Conservation (phyloP, 75 land plant genomes). For the Selaginella moellendorffii region DNA sequence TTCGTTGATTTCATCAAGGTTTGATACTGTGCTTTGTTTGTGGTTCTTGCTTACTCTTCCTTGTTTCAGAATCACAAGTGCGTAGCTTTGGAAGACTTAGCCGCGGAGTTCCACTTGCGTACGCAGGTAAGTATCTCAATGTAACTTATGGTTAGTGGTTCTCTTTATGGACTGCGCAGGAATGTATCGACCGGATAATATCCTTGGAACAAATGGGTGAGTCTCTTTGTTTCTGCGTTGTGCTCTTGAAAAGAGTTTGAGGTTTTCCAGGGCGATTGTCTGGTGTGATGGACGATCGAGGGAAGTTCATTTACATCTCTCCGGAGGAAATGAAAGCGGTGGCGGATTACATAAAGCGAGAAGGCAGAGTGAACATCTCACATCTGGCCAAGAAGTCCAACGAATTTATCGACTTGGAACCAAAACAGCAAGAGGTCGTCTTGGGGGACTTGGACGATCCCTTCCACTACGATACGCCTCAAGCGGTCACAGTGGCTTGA, state of each 20-base stretch:
- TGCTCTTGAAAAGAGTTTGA: neutral
- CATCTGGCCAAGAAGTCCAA: constrained; percentile 93
- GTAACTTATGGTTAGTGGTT: neutral
- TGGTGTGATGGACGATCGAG: constrained; percentile 98
- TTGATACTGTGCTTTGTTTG: neutral
- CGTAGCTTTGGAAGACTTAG: constrained; percentile 83
- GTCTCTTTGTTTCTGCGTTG: neutral
- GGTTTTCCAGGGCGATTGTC: constrained; percentile 54
- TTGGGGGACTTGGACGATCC: too few species aligned
- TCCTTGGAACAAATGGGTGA: constrained; percentile 78
- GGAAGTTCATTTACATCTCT: constrained; percentile 93
- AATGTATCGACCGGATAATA: constrained; percentile 73
- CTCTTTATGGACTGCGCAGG: constrained; percentile 29
- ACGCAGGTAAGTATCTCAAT: constrained; percentile 49
- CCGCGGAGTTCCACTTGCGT: constrained; percentile 91
- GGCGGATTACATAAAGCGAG: constrained; percentile 84
- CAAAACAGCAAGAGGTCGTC: constrained; percentile 37
- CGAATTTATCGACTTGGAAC: constrained; percentile 90
- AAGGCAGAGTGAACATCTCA: constrained; percentile 86
- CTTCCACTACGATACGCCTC: too few species aligned
- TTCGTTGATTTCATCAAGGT: constrained; percentile 99
- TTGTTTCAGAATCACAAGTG: constrained; percentile 73
- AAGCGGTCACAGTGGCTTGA: too few species aligned
- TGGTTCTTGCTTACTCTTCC: neutral
- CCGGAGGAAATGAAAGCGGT: constrained; percentile 95